Base-by-base conservation (phyloP, 257 asterid genomes). In the Coffea eugenioides region DNA sequence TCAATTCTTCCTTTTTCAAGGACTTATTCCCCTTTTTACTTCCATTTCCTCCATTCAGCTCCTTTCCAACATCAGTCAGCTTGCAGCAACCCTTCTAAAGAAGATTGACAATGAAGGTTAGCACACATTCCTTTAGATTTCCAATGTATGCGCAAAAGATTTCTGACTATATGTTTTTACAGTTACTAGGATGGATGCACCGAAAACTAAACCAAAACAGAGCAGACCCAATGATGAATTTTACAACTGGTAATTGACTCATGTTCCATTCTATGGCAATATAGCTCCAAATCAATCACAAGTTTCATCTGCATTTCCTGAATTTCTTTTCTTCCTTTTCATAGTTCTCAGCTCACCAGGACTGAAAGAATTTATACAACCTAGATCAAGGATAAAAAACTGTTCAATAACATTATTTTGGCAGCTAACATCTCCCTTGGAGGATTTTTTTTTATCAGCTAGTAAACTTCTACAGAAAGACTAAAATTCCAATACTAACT, bases 121-220 rank as follows among this genome's bases (percentile, higher is more conserved):
- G 96, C 76, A 74, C 31, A 81, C 56, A 77, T 56, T 66, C 77
- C 77, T 68, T 72, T 41, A 23, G 43, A 59, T 36, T 77, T 69
- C 67, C 67, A 79, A 79, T 61, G 80, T 80, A 65, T 69, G 61
- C 72, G 46, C 66, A 70, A 71, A 7, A 75, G 61, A 43, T 69
- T 76, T 82, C 83, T 87, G 80, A 86, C 85, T 79, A 80, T 69
- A 62, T 83, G 78, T 81, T 79, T 84, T 79, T 82, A 84, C 97
- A 94, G 98, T 88, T 94, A 84, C 89, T 90, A 85, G 95, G 94
- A 80, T 94, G 97, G 98, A 89, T 92, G 94, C 93, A 92, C 81
- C 92, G 90, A 52, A 92, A 88, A 89, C 77, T 87, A 80, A 85
- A 31, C 82, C 94, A 88, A 49, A 84, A 86, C 84, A 77, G 84